phyloP scores from a whole-genome alignment of 441 rosid genomes.

The Biscutella auriculata region DNA sequence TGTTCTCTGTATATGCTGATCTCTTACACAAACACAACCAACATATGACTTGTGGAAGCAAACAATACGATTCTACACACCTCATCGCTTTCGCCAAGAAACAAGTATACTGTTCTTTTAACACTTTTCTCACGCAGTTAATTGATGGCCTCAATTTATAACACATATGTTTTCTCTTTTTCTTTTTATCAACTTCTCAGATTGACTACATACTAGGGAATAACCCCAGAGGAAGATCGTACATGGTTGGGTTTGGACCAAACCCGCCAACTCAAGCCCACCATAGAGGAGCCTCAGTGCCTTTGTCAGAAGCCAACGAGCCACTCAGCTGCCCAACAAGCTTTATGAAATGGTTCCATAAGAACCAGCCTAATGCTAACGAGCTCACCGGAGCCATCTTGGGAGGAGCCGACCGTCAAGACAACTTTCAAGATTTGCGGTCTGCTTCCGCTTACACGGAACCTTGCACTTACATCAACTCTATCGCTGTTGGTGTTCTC shows the following conservation, averaged over 20 bases:
- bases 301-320: slow-evolving; percentile 4
- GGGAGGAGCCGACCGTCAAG: slow-evolving; percentile 76
- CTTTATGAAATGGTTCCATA: slow-evolving; percentile 45
- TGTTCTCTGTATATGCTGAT: slow-evolving; percentile 49
- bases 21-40: slow-evolving; percentile 32
- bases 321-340: slow-evolving; percentile 46
- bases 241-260: slow-evolving; percentile 83
- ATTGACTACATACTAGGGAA: slow-evolving; percentile 69
- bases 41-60: slow-evolving; percentile 42
- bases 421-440: slow-evolving; percentile 50
- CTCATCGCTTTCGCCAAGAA: slow-evolving; percentile 52
- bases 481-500: slow-evolving; percentile 53
- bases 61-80: slow-evolving; percentile 32
- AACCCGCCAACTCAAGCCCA: slow-evolving; percentile 74
- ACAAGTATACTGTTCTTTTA: slow-evolving; percentile 31
- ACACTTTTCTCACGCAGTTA: no score
- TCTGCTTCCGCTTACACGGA: slow-evolving; percentile 55
- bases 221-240: slow-evolving; percentile 66
- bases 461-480: slow-evolving; percentile 84
- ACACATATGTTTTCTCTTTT: no score
- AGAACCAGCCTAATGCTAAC: slow-evolving; percentile 52
- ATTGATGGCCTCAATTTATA: no score
- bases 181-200: slow-evolving; percentile 24
- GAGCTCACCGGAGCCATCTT: slow-evolving; percentile 81
- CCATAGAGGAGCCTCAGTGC: slow-evolving; percentile 77